Percentiles rank a stretch among this genome's conserved stretches.
phyloP scores from a whole-genome alignment of 352 stramenopile genomes.

The Pythium phragmitis region DNA sequence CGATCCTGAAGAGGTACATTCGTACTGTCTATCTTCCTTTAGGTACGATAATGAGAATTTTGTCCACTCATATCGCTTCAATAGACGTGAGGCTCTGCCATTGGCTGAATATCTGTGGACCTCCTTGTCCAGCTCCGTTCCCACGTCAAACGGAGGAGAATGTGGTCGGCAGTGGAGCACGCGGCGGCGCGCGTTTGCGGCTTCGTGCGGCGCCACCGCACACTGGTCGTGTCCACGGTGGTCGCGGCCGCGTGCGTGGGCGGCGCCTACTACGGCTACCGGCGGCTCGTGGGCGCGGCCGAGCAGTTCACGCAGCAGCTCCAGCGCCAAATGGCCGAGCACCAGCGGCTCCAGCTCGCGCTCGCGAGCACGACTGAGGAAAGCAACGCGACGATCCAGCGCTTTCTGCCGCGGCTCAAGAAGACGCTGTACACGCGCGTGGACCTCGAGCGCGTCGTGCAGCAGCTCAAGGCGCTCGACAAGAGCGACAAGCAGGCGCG shows the following conservation, averaged over 20 bases:
- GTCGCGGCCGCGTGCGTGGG: constrained; percentile 51
- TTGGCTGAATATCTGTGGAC: neutral
- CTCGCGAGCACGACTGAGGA: constrained; percentile 73
- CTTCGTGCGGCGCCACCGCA: constrained; percentile 72
- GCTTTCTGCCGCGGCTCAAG: constrained; percentile 69
- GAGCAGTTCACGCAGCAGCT: constrained; percentile 71
- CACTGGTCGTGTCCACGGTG: constrained; percentile 47
- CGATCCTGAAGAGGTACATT: neutral
- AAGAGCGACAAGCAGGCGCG: constrained; percentile 59
- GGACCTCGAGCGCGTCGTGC: constrained; percentile 69
- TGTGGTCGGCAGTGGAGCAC: constrained; percentile 75
- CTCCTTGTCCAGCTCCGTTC: neutral
- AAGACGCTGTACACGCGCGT: constrained; percentile 56
- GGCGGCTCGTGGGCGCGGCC: constrained; percentile 57
- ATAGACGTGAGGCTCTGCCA: neutral
- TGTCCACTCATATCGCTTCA: neutral
- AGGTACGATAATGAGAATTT: neutral
- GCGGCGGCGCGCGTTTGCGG: constrained; percentile 46
- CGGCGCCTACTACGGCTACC: constrained; percentile 70
- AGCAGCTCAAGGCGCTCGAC: constrained; percentile 71
- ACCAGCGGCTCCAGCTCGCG: constrained; percentile 72
- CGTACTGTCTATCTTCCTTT: neutral
- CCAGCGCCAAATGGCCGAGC: constrained; percentile 69
- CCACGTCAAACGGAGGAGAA: constrained; percentile 13
- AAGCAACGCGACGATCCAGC: constrained; percentile 69